Evolutionary conservation across 2,329 filamentous ascomycete genomes (phyloP).

Genomic region (Penicillium sp.): DNA sequence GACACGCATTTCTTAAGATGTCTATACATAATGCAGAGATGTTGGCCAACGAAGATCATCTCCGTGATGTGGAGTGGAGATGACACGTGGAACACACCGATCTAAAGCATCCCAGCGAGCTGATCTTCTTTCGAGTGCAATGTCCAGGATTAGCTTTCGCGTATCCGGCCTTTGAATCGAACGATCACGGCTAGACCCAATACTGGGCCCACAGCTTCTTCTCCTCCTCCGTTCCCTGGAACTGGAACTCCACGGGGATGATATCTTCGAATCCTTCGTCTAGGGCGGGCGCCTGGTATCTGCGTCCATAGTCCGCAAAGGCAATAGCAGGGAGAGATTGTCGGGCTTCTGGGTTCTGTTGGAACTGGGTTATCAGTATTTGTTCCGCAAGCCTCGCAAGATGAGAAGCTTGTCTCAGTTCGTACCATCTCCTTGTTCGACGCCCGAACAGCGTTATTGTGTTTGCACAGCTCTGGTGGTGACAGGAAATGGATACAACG

Average conservation of each 20-base stretch:
- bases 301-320: slow-evolving; percentile 72
- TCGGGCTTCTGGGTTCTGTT: slow-evolving; percentile 75
- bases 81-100: neutral
- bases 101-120: neutral
- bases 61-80: neutral
- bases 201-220: slow-evolving; percentile 73
- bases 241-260: slow-evolving; percentile 71
- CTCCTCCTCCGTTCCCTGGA: slow-evolving; percentile 69
- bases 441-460: slow-evolving; percentile 84
- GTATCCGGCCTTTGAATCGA: neutral
- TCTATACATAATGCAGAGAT: neutral
- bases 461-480: slow-evolving; percentile 68
- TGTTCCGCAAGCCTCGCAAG: neutral
- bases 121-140: neutral
- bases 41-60: neutral
- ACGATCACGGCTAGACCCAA: slow-evolving; percentile 63
- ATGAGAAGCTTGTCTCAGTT: slow-evolving; percentile 4
- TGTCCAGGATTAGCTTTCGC: neutral
- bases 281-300: slow-evolving; percentile 70
- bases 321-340: slow-evolving; percentile 74
- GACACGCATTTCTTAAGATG: neutral
- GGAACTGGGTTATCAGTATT: neutral
- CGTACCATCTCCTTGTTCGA: slow-evolving; percentile 53
- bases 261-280: slow-evolving; percentile 86
- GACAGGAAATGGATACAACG: slow-evolving; percentile 86